These are phyloP conservation scores for Ophiocordyceps robertsii DNA, from an alignment of 2,329 filamentous ascomycete genomes.

Conservation along the genomic window DNA sequence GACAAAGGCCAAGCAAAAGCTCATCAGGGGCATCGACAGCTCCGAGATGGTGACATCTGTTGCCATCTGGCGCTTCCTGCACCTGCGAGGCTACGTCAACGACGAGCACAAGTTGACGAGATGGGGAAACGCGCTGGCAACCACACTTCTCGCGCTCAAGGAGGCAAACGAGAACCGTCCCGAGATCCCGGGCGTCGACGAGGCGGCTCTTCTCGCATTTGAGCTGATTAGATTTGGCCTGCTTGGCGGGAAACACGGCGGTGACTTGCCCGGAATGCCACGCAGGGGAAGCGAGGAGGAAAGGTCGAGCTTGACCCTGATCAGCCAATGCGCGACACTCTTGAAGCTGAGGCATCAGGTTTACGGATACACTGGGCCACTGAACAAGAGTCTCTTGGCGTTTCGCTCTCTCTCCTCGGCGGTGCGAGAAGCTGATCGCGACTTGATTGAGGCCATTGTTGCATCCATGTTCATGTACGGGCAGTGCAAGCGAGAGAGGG, in stretches of 20 bases:
- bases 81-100: conserved; percentile 76
- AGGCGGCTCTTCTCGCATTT: conserved; percentile 69
- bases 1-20: conserved; percentile 47
- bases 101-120: conserved; percentile 63
- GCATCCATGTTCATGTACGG: conserved; percentile 70
- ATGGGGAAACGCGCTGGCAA: conserved; percentile 71
- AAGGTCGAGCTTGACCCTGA: conserved; percentile 62
- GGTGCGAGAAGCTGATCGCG: conserved; percentile 66
- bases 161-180: conserved; percentile 33
- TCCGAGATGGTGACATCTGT: conserved; percentile 57
- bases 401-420: conserved; percentile 76
- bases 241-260: conserved; percentile 55
- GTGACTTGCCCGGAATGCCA: conserved; percentile 40
- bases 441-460: conserved; percentile 71
- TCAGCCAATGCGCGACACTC: conserved; percentile 76
- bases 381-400: conserved; percentile 77
- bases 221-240: conserved; percentile 73
- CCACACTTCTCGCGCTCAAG: conserved; percentile 50
- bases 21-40: conserved; percentile 48
- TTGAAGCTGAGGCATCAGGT: conserved; percentile 69
- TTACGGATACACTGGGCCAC: conserved; percentile 86
- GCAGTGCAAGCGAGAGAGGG: conserved; percentile 58
- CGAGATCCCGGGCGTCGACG: conserved; percentile 44
- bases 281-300: conserved; percentile 54
- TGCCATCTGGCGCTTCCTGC: conserved; percentile 76